phyloP scores from a whole-genome alignment of 1,284 basidiomycete genomes.

The Trametes versicolor region DNA sequence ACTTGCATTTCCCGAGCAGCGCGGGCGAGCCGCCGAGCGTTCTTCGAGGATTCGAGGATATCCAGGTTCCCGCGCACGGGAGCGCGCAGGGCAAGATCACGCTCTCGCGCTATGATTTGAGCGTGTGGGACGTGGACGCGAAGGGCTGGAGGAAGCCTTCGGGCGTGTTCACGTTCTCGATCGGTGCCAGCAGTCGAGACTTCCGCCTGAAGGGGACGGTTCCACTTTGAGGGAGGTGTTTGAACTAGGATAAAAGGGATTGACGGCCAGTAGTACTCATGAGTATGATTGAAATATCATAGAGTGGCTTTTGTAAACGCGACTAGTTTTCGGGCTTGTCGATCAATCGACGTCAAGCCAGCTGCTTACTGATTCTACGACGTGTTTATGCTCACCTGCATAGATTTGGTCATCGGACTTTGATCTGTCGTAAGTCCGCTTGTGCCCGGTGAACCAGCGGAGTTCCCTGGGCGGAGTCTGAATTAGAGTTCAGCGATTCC shows the following conservation, averaged over 20 bases:
- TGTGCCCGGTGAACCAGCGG: no score
- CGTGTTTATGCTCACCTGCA: no score
- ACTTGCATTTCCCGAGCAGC: constrained; percentile 51
- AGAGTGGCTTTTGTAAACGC: no score
- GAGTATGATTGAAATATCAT: no score
- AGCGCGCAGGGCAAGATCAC: constrained; percentile 48
- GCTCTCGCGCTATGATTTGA: constrained; percentile 55
- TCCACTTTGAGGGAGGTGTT: background rate
- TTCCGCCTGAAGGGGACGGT: constrained; percentile 2
- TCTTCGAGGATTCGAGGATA: constrained; percentile 56
- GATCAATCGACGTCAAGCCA: no score
- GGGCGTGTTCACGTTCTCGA: constrained; percentile 1
- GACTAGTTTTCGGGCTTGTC: no score
- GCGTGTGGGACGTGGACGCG: constrained; percentile 48
- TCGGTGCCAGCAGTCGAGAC: background rate
- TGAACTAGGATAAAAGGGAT: background rate
- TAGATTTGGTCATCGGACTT: no score
- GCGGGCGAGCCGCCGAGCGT: constrained; percentile 54
- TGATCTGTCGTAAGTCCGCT: no score
- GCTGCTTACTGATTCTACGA: no score
- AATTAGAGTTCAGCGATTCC: no score
- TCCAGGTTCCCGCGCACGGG: constrained; percentile 49
- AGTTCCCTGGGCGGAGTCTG: no score
- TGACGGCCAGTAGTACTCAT: no score
- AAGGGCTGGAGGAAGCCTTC: constrained; percentile 24